phyloP scores from a whole-genome alignment of 192 early-diverging fungal genomes.

The Coemansia sp. region DNA sequence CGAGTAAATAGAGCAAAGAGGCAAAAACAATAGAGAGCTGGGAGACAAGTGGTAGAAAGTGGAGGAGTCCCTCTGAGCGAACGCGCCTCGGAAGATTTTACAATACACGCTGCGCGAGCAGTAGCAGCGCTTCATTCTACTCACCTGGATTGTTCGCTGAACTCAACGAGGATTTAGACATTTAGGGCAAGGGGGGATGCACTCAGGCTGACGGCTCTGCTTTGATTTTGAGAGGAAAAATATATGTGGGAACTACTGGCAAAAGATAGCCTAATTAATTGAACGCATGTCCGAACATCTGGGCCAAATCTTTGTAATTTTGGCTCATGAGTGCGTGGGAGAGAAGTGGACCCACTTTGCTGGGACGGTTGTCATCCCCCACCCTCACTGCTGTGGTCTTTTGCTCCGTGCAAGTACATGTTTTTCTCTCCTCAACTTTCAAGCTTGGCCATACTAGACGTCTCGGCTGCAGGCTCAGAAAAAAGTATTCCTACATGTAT shows the following conservation, averaged over 20 bases:
- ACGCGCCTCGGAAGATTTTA: constrained; percentile 1
- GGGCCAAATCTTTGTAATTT: background rate
- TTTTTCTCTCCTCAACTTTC: background rate
- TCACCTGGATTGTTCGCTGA: constrained; percentile 4
- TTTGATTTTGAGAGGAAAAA: background rate
- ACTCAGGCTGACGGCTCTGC: background rate
- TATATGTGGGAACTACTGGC: background rate
- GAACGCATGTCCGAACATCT: background rate
- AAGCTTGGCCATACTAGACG: background rate
- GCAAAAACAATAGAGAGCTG: constrained; percentile 14
- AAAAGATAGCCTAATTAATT: background rate
- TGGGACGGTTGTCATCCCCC: background rate
- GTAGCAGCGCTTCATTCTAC: constrained; percentile 1
- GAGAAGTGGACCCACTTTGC: background rate
- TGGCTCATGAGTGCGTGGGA: background rate
- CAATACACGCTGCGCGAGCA: constrained; percentile 5
- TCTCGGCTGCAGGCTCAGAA: background rate
- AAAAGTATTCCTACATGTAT: background rate
- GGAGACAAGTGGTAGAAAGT: background rate
- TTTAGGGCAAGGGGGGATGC: background rate
- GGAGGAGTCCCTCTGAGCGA: constrained; percentile 5
- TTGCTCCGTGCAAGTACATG: background rate
- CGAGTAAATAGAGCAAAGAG: background rate
- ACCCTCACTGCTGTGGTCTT: background rate
- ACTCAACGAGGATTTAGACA: constrained; percentile 4